Evolutionary conservation across 1,139 yeast species (phyloP), one percentile per base, ranked within the genome.

Genomic region (Taphrina communis): DNA sequence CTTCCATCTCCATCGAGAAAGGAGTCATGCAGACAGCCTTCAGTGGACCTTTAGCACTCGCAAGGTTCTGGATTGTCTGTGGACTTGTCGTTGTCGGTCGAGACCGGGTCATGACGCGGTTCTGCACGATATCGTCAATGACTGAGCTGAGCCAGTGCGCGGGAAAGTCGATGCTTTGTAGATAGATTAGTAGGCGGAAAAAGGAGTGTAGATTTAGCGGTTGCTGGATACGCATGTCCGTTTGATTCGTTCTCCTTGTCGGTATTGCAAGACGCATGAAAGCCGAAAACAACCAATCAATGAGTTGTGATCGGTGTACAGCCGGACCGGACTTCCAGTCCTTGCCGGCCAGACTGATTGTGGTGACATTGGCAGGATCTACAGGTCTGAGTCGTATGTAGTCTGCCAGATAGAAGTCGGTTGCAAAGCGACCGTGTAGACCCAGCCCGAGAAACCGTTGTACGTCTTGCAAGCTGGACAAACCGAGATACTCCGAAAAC

Each of bases 1-100:
- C 67, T 25, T 63, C 67, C 61, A 63, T 63, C 25, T 63, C 67
- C 48, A 63, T 46, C n/a, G 67, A 56, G 59, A 63, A 63, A 6
- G 67, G 67, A 50, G 59, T 63, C 52, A 63, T 55, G 55, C 67
- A 63, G 38, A 63, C 19, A 19, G 60, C 50, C 36, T 55, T 53
- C n/a, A 57, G 55, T 5, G 67, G 61, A 14, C 56, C 61, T 21
- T 44, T 42, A 14, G 38, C 61, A 7, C 60, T 55, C 11, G 39
- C 42, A 8, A 39, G 31, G 14, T 48, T 51, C 46, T 31, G 19
- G 5, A 51, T 14, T 8, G 56, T 31, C 14, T 42, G 44, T 9
- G 66, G 41, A 17, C 48, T 21, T 5, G 42, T 21, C 8, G 56
- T 31, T 8, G 35, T 19, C 2, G 67, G 61, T 14, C 67, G 53